Percentiles rank a stretch among this genome's conserved stretches.
phyloP scores from a whole-genome alignment of 768 basidiomycete species.

The Lactifluus piperatus region DNA sequence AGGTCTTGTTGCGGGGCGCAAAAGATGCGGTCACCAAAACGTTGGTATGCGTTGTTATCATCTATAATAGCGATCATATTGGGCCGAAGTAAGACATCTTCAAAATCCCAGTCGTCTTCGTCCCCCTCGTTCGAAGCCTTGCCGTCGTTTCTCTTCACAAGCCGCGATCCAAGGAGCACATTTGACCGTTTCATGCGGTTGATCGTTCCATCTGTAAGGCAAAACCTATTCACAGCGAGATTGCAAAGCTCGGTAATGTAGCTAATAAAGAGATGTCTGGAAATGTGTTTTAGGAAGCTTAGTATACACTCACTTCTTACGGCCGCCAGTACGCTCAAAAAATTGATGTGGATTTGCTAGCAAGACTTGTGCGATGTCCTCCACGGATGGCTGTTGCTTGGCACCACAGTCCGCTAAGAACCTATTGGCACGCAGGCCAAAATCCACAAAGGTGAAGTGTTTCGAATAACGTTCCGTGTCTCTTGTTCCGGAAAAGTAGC shows the following conservation, averaged over 20 bases:
- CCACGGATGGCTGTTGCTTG: constrained; percentile 76
- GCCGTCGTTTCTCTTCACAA: constrained; percentile 35
- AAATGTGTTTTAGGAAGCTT: not conserved
- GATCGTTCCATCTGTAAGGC: constrained; percentile 43
- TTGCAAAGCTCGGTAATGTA: constrained; percentile 78
- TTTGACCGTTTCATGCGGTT: constrained; percentile 60
- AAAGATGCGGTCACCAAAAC: constrained; percentile 70
- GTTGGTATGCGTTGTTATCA: constrained; percentile 70
- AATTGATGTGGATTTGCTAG: constrained; percentile 63
- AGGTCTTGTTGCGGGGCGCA: constrained; percentile 85
- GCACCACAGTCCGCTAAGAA: constrained; percentile 87
- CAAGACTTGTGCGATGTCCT: constrained; percentile 67
- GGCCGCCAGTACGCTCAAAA: constrained; percentile 60
- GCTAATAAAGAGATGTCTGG: constrained; percentile 32
- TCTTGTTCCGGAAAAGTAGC: constrained; percentile 52
- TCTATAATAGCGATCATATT: constrained; percentile 76
- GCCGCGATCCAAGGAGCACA: constrained; percentile 67
- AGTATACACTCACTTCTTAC: constrained; percentile 44
- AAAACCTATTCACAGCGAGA: constrained; percentile 61
- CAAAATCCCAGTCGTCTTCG: constrained; percentile 63
- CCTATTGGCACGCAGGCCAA: constrained; percentile 69
- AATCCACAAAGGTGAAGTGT: constrained; percentile 84
- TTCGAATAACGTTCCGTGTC: constrained; percentile 62
- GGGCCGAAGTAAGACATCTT: constrained; percentile 64
- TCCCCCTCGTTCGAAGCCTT: constrained; percentile 37